Evolutionary conservation across 805 yeast genomes (phyloP), one percentile per base, ranked within the genome.

Genomic region (Ogataea saltuana): DNA sequence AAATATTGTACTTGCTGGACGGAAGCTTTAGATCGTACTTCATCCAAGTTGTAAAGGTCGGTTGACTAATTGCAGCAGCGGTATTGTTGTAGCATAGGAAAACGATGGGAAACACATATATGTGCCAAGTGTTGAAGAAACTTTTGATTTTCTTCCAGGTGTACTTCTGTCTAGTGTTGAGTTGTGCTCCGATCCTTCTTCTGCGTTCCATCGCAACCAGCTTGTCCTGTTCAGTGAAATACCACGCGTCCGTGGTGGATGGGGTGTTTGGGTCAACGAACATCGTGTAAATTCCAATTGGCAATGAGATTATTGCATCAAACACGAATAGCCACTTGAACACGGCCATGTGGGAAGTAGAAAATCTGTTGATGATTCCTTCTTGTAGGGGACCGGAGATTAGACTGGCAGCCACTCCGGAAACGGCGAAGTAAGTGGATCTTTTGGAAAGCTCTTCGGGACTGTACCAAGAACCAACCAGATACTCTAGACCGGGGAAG

Each of bases 281-380:
- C 62, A 72, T 51, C 1, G 76, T 71, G 46, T 71, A 70, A 17
- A 71, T 40, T 1, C 70, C 76, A 29, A 75, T 56, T 4, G 67
- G 67, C 16, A 64, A 36, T 11, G 64, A 57, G 21, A 64, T 59
- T 12, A 69, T 56, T 1, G 72, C 76, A 51, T 74, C 78, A 33
- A 74, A 54, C 3, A 74, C 65, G 52, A 74, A 74, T 64, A 74
- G 60, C 72, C 74, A 71, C 46, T 70, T 68, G 61, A 68, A 75
- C 1, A 72, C 69, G 5, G 63, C 54, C 30, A 52, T n/a, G 3
- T 42, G 15, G 1, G 56, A 43, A 27, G 53, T 29, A 9, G 43
- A 41, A 35, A 57, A 55, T 1, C 62, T 52, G 3, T 42, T 32
- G 26, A 71, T 43, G 42, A 67, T 61, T 3, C 54, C 42, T 45